phyloP scores from a whole-genome alignment of 371 early-diverging fungal species.

The Lichtheimia hyalospora region DNA sequence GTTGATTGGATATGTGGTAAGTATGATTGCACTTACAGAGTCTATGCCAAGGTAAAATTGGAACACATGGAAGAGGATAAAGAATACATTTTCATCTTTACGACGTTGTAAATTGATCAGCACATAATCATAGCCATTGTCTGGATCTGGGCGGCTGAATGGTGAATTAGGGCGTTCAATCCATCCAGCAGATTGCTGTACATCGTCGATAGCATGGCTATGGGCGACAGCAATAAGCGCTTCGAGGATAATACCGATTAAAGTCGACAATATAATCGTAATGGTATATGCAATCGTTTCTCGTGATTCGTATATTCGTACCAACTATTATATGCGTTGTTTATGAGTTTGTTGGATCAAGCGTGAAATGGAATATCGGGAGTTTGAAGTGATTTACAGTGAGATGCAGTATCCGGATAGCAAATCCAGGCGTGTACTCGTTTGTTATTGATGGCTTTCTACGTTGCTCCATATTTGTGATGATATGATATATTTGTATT shows the following conservation, averaged over 20 bases:
- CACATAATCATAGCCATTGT: conserved; percentile 15
- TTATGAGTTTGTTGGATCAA: background rate
- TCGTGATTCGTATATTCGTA: conserved; percentile 30
- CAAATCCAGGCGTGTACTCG: conserved; percentile 3
- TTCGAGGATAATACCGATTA: conserved; percentile 41
- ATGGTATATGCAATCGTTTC: conserved; percentile 29
- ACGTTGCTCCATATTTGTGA: too few relatives aligned
- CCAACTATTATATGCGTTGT: conserved; percentile 9
- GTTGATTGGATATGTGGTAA: too few relatives aligned
- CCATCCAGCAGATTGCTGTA: conserved; percentile 15
- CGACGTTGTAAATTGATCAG: conserved; percentile 29
- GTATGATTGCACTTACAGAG: conserved; percentile 28
- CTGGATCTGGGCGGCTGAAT: conserved; percentile 9
- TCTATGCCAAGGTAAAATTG: conserved; percentile 46
- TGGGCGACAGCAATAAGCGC: conserved; percentile 34
- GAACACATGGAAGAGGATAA: conserved; percentile 45
- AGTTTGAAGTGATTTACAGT: conserved; percentile 5
- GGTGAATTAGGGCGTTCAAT: conserved; percentile 11
- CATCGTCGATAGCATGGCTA: conserved; percentile 19
- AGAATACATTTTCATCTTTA: conserved; percentile 51
- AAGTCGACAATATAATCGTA: conserved; percentile 25
- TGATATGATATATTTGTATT: too few relatives aligned
- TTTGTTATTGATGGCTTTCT: background rate
- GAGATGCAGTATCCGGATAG: conserved; percentile 12
- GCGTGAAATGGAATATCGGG: background rate